phyloP scores from a whole-genome alignment of 192 early-diverging fungal species.

The Gonapodya sp. region DNA sequence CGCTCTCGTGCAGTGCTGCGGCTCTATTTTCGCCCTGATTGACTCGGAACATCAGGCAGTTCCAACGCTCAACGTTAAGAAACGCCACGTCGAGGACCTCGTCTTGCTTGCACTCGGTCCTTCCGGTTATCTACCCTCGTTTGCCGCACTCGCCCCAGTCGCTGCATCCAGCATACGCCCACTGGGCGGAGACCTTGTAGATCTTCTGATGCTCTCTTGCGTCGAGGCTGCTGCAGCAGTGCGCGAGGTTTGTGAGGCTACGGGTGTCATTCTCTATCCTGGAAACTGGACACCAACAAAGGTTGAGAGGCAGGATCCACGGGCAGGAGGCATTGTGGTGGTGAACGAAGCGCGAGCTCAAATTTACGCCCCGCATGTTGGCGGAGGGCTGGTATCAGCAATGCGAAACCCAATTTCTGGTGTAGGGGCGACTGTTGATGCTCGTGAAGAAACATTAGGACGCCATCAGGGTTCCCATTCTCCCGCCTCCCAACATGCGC shows the following conservation, averaged over 20 bases:
- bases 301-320: neutral
- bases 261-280: neutral
- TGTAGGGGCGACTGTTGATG: too few relatives aligned
- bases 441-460: too few relatives aligned
- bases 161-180: neutral
- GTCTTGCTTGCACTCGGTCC: neutral
- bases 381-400: neutral
- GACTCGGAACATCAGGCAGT: neutral
- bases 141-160: neutral
- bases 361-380: neutral
- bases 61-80: neutral
- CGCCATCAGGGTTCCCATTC: too few relatives aligned
- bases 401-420: too few relatives aligned
- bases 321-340: neutral
- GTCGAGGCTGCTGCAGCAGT: neutral
- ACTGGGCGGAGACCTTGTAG: neutral
- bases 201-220: neutral
- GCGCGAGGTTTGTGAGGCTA: neutral
- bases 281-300: neutral
- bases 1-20: neutral
- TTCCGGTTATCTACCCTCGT: neutral
- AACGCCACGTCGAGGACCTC: neutral
- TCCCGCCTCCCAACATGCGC: neutral
- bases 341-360: neutral
- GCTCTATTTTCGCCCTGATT: neutral